phyloP scores from a whole-genome alignment of 192 early-diverging fungal genomes.

The Chytriomyces sp. region DNA sequence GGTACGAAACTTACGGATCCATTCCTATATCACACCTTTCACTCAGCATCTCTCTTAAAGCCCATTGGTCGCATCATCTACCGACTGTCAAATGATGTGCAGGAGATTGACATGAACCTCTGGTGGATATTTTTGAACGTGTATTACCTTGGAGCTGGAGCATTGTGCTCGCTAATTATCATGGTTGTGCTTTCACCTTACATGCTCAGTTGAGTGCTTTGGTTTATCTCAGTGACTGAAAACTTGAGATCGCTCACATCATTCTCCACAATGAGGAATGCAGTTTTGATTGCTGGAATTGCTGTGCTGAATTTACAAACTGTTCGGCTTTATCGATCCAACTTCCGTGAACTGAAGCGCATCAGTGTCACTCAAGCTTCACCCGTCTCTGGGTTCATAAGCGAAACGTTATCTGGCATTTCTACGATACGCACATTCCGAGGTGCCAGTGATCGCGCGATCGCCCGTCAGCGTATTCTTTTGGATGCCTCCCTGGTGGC shows the following conservation, averaged over 20 bases:
- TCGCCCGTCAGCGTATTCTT: not conserved
- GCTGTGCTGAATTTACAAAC: not conserved
- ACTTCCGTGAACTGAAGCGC: constrained; percentile 1
- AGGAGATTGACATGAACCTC: constrained; percentile 5
- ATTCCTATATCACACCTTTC: not conserved
- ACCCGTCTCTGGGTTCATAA: constrained; percentile 1
- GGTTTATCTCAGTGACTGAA: not conserved
- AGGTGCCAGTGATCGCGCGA: not conserved
- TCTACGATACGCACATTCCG: constrained; percentile 1
- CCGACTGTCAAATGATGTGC: not conserved
- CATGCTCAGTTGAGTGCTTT: constrained; percentile 2
- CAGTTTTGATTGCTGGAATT: not conserved
- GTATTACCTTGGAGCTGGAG: constrained; percentile 11
- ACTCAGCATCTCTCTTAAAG: not conserved
- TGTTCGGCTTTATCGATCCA: not conserved
- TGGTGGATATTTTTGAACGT: constrained; percentile 3
- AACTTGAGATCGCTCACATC: constrained; percentile 2
- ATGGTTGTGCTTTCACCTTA: not conserved
- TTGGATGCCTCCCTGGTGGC: not conserved
- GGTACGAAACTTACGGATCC: not conserved
- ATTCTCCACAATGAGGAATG: not conserved
- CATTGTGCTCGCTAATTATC: not conserved
- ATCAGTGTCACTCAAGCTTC: constrained; percentile 5
- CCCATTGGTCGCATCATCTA: not conserved
- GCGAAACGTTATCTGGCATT: not conserved